phyloP scores from a whole-genome alignment of 139 green algal genomes.

The Dunaliella primolecta region DNA sequence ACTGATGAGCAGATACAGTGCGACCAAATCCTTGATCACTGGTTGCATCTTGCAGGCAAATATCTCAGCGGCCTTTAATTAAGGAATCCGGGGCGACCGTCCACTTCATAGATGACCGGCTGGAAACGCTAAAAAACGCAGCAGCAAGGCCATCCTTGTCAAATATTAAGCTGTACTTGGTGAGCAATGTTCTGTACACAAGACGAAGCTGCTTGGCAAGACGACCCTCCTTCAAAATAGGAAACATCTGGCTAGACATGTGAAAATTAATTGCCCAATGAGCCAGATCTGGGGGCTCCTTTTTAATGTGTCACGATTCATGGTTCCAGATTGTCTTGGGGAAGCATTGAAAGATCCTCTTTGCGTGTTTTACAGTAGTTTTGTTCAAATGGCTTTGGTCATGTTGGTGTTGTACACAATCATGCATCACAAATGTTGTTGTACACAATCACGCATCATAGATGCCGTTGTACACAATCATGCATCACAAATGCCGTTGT shows the following conservation, averaged over 20 bases:
- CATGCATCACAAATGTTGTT: no score
- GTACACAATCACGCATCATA: no score
- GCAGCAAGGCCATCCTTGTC: constrained; percentile 25
- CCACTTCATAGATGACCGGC: constrained; percentile 75
- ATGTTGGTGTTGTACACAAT: no score
- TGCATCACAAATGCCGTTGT: no score
- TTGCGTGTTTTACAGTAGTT: neutral
- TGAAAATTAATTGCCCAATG: neutral
- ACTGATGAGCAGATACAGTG: no score
- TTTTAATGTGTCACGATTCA: no score
- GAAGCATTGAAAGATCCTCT: neutral
- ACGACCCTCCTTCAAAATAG: no score
- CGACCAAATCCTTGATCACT: no score
- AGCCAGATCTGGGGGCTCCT: neutral
- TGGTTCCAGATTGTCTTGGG: neutral
- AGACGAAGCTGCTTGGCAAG: no score
- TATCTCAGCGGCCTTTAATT: neutral
- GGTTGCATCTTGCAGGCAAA: neutral
- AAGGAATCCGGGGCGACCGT: constrained; percentile 15
- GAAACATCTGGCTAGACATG: no score
- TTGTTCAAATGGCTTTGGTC: no score
- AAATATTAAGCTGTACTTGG: constrained; percentile 54
- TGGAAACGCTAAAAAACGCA: constrained; percentile 62
- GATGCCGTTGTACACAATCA: no score
- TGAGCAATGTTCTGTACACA: neutral